These are phyloP conservation scores for Tilletia horrida DNA, from an alignment of 1,284 basidiomycete species.

Conservation along the genomic window DNA sequence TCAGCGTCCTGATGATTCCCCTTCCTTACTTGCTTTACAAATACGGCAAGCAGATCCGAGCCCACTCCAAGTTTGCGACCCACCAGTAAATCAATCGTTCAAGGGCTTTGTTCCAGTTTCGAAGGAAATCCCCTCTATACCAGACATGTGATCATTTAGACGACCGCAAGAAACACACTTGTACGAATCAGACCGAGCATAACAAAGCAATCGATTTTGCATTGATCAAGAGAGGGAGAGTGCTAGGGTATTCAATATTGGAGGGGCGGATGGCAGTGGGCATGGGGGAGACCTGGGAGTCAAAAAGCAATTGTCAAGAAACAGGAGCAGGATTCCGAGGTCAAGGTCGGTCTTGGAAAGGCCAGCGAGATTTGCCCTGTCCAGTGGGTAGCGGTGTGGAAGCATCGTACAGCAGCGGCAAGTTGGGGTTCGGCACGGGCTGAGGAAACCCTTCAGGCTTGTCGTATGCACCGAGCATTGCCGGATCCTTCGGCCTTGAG, in stretches of 20 bases:
- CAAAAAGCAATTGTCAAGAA: neutral
- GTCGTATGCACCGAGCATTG: slow-evolving; percentile 22
- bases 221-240: no score
- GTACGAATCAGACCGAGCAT: no score
- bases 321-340: neutral
- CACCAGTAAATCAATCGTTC: neutral
- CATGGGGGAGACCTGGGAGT: no score
- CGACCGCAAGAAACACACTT: no score
- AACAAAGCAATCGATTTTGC: no score
- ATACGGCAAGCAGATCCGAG: slow-evolving; percentile 40
- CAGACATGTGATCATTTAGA: no score
- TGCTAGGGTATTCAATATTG: no score
- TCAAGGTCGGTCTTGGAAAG: neutral
- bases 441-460: slow-evolving; percentile 25
- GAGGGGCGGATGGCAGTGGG: no score
- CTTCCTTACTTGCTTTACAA: slow-evolving; percentile 39
- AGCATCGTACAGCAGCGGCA: neutral
- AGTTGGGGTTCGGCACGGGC: slow-evolving; percentile 26
- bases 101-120: neutral
- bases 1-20: slow-evolving; percentile 34
- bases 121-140: no score
- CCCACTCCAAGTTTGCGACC: slow-evolving; percentile 30
- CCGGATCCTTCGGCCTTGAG: slow-evolving; percentile 23
- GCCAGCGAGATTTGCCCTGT: neutral
- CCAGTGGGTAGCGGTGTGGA: neutral